Evolutionary conservation across 129 eudicot genomes (phyloP).

Genomic region (Artemisia tridentata): DNA sequence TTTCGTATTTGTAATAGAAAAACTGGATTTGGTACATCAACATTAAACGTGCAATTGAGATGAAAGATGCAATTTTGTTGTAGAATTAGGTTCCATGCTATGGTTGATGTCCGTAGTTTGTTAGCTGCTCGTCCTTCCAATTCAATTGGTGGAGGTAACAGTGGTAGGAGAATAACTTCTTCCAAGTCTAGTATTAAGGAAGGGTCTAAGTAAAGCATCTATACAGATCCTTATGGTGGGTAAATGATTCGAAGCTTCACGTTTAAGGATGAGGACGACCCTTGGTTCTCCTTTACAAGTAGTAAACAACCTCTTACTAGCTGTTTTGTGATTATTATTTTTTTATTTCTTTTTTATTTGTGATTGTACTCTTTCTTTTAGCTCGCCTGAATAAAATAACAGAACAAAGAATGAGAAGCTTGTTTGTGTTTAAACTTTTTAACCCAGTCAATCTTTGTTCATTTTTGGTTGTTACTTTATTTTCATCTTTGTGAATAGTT

Average conservation of each 20-base stretch:
- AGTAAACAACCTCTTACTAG: background rate
- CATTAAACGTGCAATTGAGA: too few species aligned
- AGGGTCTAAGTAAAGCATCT: conserved; percentile 28
- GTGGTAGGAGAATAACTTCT: conserved; percentile 37
- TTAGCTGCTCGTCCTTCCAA: conserved; percentile 58
- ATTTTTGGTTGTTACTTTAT: background rate
- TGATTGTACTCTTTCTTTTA: background rate
- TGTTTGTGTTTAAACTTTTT: background rate
- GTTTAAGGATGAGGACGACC: conserved; percentile 58
- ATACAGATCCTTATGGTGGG: conserved; percentile 38
- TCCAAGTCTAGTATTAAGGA: conserved; percentile 46
- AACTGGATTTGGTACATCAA: too few species aligned
- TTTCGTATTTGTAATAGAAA: too few species aligned
- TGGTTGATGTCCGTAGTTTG: conserved; percentile 77
- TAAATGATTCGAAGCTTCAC: conserved; percentile 73
- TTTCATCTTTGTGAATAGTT: background rate
- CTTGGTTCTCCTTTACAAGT: conserved; percentile 9
- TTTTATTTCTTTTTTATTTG: background rate
- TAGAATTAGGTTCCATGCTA: conserved; percentile 99
- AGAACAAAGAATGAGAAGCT: background rate
- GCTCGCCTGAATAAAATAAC: background rate
- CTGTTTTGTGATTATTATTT: conserved; percentile 18
- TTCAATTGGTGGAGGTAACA: conserved; percentile 26
- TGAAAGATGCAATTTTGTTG: conserved; percentile 6
- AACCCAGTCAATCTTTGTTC: background rate